These are phyloP conservation scores for Podosphaera fusca DNA, from an alignment of 2,329 filamentous ascomycete species.

Conservation along the genomic window DNA sequence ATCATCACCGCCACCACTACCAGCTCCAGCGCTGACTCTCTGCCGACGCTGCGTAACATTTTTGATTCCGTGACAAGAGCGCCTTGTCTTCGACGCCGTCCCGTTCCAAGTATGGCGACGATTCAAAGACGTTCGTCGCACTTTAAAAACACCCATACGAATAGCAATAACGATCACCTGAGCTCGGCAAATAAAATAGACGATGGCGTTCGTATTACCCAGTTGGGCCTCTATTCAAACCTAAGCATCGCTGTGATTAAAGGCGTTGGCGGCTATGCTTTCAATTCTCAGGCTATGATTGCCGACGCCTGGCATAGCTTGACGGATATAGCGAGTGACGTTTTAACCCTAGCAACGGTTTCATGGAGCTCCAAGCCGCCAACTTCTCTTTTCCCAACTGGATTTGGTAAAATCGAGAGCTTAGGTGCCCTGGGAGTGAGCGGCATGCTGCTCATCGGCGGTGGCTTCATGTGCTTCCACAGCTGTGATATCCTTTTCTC, in stretches of 20 bases:
- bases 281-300: conserved; percentile 82
- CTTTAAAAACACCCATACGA: conserved; percentile 37
- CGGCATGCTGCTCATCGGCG: conserved; percentile 68
- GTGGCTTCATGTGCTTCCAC: conserved; percentile 76
- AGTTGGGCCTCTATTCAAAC: conserved; percentile 73
- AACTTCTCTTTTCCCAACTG: conserved; percentile 61
- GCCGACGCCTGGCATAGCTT: conserved; percentile 91
- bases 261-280: conserved; percentile 73
- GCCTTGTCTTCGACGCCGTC: conserved; percentile 6
- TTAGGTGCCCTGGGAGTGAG: conserved; percentile 84
- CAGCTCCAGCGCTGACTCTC: not conserved
- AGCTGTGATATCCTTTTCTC: conserved; percentile 46
- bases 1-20: not conserved
- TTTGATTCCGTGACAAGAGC: not conserved
- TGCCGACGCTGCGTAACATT: not conserved
- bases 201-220: conserved; percentile 79
- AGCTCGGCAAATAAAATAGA: conserved; percentile 70
- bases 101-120: conserved; percentile 14
- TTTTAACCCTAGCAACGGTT: conserved; percentile 83
- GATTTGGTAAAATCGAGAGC: conserved; percentile 96
- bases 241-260: conserved; percentile 86
- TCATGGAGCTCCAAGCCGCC: conserved; percentile 79
- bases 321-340: conserved; percentile 83
- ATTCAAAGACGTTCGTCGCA: conserved; percentile 16
- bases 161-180: conserved; percentile 67